phyloP scores from a whole-genome alignment of 495 filamentous ascomycete species.

The Penicillium daleae region DNA sequence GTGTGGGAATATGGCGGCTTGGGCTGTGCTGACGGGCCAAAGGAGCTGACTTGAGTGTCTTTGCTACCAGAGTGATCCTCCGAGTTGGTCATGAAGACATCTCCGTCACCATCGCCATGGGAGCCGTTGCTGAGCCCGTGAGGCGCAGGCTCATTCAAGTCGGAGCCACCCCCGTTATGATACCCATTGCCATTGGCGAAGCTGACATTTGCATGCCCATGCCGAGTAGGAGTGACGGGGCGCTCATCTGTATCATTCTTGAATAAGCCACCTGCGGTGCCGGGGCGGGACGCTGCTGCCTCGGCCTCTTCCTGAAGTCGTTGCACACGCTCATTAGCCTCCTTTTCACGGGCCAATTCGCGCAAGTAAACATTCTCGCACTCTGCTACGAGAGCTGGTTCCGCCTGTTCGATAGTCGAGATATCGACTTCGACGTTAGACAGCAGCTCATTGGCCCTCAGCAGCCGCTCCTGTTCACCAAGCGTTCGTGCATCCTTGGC shows the following conservation, averaged over 20 bases:
- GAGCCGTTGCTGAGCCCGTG: constrained; percentile 68
- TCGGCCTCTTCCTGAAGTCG: constrained; percentile 51
- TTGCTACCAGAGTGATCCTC: constrained; percentile 45
- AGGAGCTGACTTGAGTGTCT: constrained; percentile 52
- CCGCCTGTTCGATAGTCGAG: constrained; percentile 62
- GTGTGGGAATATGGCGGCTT: constrained; percentile 53
- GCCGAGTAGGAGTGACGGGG: constrained; percentile 56
- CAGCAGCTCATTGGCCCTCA: constrained; percentile 87
- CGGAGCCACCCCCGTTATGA: constrained; percentile 49
- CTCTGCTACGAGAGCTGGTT: constrained; percentile 66
- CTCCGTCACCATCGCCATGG: constrained; percentile 64
- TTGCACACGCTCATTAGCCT: constrained; percentile 62
- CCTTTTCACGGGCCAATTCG: constrained; percentile 70
- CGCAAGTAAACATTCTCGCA: constrained; percentile 76
- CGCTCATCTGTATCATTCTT: constrained; percentile 37
- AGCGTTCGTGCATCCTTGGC: constrained; percentile 78
- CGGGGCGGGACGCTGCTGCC: constrained; percentile 26
- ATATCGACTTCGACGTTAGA: constrained; percentile 94
- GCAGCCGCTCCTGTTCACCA: constrained; percentile 73
- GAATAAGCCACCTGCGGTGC: constrained; percentile 52
- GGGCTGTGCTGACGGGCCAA: constrained; percentile 57
- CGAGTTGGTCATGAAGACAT: constrained; percentile 54
- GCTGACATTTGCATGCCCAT: constrained; percentile 51
- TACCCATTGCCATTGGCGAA: constrained; percentile 51
- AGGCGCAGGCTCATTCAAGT: constrained; percentile 46